These are phyloP conservation scores for Sequoia sempervirens DNA, from an alignment of 75 land plant species.

Conservation along the genomic window DNA sequence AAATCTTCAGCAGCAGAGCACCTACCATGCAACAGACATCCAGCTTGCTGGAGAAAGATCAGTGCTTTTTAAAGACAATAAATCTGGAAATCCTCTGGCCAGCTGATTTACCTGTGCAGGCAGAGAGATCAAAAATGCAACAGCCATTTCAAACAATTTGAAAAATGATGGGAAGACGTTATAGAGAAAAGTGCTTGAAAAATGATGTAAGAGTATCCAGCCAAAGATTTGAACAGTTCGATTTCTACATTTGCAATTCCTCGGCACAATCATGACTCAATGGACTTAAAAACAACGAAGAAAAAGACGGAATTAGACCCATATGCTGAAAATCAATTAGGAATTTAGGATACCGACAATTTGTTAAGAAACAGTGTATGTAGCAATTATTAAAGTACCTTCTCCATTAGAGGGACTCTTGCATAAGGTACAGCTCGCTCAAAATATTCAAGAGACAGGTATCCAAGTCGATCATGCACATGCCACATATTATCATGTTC, in stretches of 20 bases:
- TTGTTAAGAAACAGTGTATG: not conserved
- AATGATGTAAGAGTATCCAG: not conserved
- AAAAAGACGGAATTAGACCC: not conserved
- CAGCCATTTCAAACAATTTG: not conserved
- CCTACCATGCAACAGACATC: conserved; percentile 29
- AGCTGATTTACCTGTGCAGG: conserved; percentile 14
- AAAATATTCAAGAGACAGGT: conserved; percentile 18
- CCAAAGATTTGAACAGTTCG: not conserved
- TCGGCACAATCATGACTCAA: not conserved
- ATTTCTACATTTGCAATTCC: too few relatives aligned
- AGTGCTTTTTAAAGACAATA: conserved; percentile 10
- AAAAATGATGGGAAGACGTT: not conserved
- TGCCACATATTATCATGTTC: conserved; percentile 27
- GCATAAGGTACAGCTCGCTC: conserved; percentile 16
- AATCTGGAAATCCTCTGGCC: conserved; percentile 12
- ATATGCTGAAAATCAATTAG: not conserved
- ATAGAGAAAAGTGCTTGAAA: not conserved
- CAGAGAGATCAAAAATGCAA: not conserved
- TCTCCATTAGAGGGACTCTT: conserved; percentile 24
- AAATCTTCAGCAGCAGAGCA: not conserved
- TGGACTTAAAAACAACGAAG: not conserved
- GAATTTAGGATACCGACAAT: not conserved
- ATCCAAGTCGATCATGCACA: conserved; percentile 23
- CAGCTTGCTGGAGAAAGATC: conserved; percentile 27
- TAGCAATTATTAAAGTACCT: conserved; percentile 2